Evolutionary conservation across 495 filamentous ascomycete species (phyloP), one percentile per base, ranked within the genome.

Genomic region (Aspergillus funiculosus): DNA sequence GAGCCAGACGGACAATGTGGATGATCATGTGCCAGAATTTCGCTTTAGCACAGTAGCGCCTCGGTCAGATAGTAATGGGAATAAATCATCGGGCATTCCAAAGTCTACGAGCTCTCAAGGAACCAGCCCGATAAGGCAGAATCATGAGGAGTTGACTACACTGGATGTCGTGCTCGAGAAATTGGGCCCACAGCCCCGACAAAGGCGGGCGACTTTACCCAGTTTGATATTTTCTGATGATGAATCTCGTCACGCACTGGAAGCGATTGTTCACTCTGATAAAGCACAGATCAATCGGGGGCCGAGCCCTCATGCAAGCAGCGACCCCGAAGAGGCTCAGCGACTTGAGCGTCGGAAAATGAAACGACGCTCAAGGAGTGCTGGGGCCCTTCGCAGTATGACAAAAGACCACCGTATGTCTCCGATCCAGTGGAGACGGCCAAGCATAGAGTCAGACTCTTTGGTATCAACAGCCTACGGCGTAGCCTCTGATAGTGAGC

Each of bases 171-270:
- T 54, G 6, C 55, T 62, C 11, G 34, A 55, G 25, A 46, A 51
- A 6, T 50, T 61, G 15, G 49, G 57, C 10, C 48, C 59, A 19
- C 51, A 50, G 13, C 54, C 52, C 10, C 61, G 53, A 11, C 59
- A 56, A n/a, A 58, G 71, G 46, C 59, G 71, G 24, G 68, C 67
- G 1, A 73, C 69, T 2, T 53, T 74, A 22, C 71, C 71, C 1
- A 74, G 71, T 36, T 50, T 74, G 31, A 56, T 73, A 6, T 62
- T 74, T 14, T 69, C 66, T 0, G 55, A 58, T 14, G 67, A 74
- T 17, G 68, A 60, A 30, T 62, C 63, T 20, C 57, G 60, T 17
- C 59, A 55, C 41, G 62, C 53, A 24, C 58, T 66, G 1, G 60
- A 57, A 5, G 47, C 43, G 5, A 29, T 53, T 7, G n/a, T 57